Percentiles rank a stretch among this genome's conserved stretches.
phyloP scores from a whole-genome alignment of 192 early-diverging fungal species.

The Lunasporangiospora selenospora region DNA sequence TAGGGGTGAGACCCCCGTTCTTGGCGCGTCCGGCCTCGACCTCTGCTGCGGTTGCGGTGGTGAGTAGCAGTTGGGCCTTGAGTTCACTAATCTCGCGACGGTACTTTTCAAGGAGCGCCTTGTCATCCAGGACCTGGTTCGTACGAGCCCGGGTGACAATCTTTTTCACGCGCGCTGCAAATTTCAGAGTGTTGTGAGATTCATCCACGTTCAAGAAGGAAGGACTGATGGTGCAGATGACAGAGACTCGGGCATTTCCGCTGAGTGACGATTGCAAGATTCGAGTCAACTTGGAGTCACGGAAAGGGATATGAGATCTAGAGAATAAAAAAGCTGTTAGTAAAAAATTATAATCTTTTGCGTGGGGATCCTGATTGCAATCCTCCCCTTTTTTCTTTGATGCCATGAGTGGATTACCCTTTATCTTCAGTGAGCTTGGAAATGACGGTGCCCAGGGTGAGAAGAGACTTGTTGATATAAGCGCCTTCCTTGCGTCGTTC shows the following conservation, averaged over 20 bases:
- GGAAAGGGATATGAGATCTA: conserved; percentile 87
- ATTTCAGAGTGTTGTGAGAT: conserved; percentile 92
- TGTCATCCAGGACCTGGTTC: conserved; percentile 82
- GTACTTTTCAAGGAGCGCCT: conserved; percentile 86
- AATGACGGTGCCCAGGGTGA: conserved; percentile 94
- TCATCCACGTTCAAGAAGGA: conserved; percentile 82
- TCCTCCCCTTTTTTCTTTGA: too few relatives aligned
- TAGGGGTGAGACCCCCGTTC: neutral
- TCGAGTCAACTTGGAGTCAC: conserved; percentile 96
- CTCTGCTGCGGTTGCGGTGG: conserved; percentile 58
- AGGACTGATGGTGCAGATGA: conserved; percentile 94
- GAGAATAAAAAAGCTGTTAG: conserved; percentile 8
- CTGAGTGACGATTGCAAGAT: conserved; percentile 92
- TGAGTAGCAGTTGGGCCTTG: conserved; percentile 62
- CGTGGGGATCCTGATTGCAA: too few relatives aligned
- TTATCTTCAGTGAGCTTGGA: conserved; percentile 83
- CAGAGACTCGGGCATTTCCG: conserved; percentile 88
- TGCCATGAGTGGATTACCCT: conserved; percentile 40
- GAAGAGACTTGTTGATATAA: conserved; percentile 90
- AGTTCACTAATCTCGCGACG: conserved; percentile 82
- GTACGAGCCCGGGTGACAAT: conserved; percentile 80
- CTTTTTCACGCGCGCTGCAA: conserved; percentile 91
- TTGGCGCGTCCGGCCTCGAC: conserved; percentile 48
- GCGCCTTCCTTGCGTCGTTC: conserved; percentile 93
- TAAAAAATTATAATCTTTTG: too few relatives aligned